These are phyloP conservation scores for Paragyromitra xinjiangensis DNA, from an alignment of 495 filamentous ascomycete genomes.

Conservation along the genomic window DNA sequence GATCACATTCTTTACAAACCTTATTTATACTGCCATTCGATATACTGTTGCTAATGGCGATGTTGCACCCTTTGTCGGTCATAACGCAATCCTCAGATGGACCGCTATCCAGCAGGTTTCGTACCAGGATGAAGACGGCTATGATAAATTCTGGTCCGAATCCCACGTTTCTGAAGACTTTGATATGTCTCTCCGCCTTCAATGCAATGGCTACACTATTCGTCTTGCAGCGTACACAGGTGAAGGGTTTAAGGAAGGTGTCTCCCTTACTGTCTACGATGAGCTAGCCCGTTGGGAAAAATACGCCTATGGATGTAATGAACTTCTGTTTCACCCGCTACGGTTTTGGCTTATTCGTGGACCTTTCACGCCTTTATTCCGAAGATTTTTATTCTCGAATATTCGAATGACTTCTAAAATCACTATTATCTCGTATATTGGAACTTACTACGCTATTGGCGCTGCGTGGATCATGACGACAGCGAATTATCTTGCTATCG, in stretches of 20 bases:
- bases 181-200: conserved; percentile 83
- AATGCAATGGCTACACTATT: conserved; percentile 75
- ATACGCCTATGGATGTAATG: conserved; percentile 88
- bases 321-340: conserved; percentile 80
- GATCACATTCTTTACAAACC: conserved; percentile 85
- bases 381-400: conserved; percentile 72
- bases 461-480: conserved; percentile 81
- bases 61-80: conserved; percentile 80
- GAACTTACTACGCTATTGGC: conserved; percentile 86
- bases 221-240: conserved; percentile 76
- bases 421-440: conserved; percentile 83
- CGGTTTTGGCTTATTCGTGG: conserved; percentile 70
- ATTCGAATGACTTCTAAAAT: conserved; percentile 82
- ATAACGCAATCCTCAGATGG: conserved; percentile 84
- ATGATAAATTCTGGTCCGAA: conserved; percentile 86
- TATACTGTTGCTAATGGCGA: conserved; percentile 84
- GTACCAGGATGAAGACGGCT: conserved; percentile 70
- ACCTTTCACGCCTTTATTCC: conserved; percentile 80
- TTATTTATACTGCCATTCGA: conserved; percentile 80
- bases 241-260: conserved; percentile 83
- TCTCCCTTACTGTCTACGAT: conserved; percentile 85
- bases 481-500: conserved; percentile 79
- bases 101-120: conserved; percentile 78
- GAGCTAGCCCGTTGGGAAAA: conserved; percentile 86
- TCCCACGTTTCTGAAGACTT: conserved; percentile 84